These are phyloP conservation scores for Lipomyces spencermartinsiae DNA, from an alignment of 805 yeast species.

Conservation along the genomic window DNA sequence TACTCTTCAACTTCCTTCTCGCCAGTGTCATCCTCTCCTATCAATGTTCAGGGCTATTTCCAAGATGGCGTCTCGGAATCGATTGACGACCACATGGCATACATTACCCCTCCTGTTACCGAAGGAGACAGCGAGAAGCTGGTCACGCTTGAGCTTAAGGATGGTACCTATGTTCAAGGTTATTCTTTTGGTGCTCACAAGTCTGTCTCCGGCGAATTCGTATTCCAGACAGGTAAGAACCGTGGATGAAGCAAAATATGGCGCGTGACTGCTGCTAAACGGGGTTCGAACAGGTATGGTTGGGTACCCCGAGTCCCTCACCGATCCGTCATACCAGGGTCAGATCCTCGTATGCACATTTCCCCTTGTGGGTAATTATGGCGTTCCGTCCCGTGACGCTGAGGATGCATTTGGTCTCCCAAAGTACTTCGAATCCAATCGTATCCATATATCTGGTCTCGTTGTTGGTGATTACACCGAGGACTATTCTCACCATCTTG, in stretches of 20 bases:
- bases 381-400: constrained; percentile 90
- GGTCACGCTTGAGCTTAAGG: constrained; percentile 46
- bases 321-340: constrained; percentile 97
- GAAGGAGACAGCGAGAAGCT: constrained; percentile 26
- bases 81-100: constrained; percentile 11
- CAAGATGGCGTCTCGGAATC: constrained; percentile 18
- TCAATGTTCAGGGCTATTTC: constrained; percentile 11
- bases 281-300: constrained; percentile 57
- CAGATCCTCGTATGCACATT: constrained; percentile 97
- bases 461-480: constrained; percentile 97
- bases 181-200: constrained; percentile 95
- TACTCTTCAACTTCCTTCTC: constrained; percentile 26
- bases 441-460: constrained; percentile 94
- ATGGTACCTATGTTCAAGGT: constrained; percentile 93
- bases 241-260: neutral
- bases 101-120: constrained; percentile 31
- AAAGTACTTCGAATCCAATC: constrained; percentile 88
- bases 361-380: constrained; percentile 97
- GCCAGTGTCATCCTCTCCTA: constrained; percentile 27
- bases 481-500: constrained; percentile 91
- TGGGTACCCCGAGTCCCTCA: constrained; percentile 98
- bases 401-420: constrained; percentile 81
- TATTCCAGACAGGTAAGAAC: constrained; percentile 81
- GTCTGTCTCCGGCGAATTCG: constrained; percentile 95
- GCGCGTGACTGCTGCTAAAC: constrained; percentile 9